These are phyloP conservation scores for Ogataea siamensis DNA, from an alignment of 805 yeast genomes.

Conservation along the genomic window DNA sequence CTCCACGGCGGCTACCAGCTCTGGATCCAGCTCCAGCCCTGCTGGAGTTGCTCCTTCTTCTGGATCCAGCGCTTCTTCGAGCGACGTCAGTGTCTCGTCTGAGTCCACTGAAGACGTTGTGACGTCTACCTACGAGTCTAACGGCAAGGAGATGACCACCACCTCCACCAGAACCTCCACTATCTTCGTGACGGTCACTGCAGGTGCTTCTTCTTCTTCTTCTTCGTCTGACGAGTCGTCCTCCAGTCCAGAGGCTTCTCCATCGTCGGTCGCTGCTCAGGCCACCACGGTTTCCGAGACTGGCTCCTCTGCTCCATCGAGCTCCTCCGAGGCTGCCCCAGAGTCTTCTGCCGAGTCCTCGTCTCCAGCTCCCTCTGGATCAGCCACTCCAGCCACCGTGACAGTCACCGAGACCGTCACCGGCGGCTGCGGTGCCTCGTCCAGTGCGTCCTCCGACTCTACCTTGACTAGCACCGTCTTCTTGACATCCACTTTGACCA, in stretches of 20 bases:
- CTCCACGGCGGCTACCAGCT: conserved; percentile 1
- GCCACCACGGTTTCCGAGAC: conserved; percentile 14
- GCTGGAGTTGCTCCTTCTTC: no score
- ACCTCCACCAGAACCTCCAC: conserved; percentile 24
- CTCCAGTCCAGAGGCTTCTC: conserved; percentile 7
- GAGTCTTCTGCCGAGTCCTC: not conserved
- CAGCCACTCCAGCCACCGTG: conserved; percentile 24
- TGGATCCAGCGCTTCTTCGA: no score
- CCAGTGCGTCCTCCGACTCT: conserved; percentile 14
- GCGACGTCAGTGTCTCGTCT: conserved; percentile 8
- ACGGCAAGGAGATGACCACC: conserved; percentile 20
- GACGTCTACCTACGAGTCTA: conserved; percentile 19
- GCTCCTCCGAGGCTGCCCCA: no score
- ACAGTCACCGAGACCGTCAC: conserved; percentile 29
- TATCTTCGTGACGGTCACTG: conserved; percentile 18
- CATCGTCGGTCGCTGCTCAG: conserved; percentile 7
- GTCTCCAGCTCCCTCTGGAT: conserved; percentile 4
- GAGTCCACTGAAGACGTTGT: conserved; percentile 11
- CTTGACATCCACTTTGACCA: conserved; percentile 25
- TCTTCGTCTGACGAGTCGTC: not conserved
- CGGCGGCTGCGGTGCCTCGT: conserved; percentile 10
- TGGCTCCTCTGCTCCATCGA: conserved; percentile 1
- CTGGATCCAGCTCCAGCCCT: conserved; percentile 5
- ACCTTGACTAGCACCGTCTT: conserved; percentile 21
- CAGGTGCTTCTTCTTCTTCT: conserved; percentile 8